These are phyloP conservation scores for Chaetomium tenue DNA, from an alignment of 495 filamentous ascomycete genomes.

Conservation along the genomic window DNA sequence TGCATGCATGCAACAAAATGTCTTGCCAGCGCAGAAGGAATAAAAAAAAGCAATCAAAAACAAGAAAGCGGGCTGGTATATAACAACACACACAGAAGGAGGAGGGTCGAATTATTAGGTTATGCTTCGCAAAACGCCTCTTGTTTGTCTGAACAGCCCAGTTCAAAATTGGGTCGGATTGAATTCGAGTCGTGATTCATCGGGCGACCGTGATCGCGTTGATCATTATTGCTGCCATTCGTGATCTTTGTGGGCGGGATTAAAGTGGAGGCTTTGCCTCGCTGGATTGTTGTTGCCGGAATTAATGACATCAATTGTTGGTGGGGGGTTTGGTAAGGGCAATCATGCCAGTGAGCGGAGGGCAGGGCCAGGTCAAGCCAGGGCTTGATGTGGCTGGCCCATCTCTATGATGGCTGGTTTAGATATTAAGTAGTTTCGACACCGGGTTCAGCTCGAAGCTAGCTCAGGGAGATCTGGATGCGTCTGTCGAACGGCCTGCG, in stretches of 20 bases:
- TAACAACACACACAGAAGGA: constrained; percentile 1
- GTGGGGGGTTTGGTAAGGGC: neutral
- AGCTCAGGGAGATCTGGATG: constrained; percentile 9
- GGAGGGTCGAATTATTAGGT: neutral
- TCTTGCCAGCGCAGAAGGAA: neutral
- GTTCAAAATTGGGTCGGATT: neutral
- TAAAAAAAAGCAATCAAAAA: neutral
- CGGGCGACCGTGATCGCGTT: neutral
- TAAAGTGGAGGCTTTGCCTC: constrained; percentile 18
- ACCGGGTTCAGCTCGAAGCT: neutral
- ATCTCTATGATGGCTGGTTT: neutral
- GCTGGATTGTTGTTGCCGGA: constrained; percentile 4
- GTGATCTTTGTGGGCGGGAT: constrained; percentile 7
- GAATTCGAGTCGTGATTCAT: neutral
- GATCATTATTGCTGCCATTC: neutral
- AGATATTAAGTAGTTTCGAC: neutral
- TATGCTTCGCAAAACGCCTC: neutral
- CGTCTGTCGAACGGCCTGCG: constrained; percentile 21
- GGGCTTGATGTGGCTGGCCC: neutral
- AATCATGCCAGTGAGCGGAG: neutral
- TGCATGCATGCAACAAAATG: neutral
- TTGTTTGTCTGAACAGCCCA: neutral
- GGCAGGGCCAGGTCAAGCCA: neutral
- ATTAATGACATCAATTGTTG: constrained; percentile 11
- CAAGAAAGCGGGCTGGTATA: neutral